Conservation (phyloP, 1,284 basidiomycete genomes). For the Apiotrichum akiyoshidainum region DNA sequence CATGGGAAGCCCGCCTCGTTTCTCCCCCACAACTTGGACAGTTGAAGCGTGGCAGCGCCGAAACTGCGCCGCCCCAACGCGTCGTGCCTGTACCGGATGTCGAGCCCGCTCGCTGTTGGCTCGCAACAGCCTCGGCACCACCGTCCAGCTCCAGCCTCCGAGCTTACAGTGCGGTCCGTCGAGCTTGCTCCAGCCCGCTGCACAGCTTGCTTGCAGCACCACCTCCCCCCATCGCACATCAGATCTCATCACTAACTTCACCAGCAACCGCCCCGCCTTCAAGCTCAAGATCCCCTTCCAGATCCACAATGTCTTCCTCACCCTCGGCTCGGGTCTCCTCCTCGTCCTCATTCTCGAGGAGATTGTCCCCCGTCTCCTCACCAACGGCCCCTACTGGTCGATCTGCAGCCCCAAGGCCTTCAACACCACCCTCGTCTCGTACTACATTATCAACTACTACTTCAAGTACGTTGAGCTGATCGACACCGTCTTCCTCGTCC, state of each 20-base stretch:
- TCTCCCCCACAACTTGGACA: too few species aligned
- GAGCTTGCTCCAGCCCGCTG: too few species aligned
- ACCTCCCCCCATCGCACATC: too few species aligned
- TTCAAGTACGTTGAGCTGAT: conserved; percentile 92
- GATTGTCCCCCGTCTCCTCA: conserved; percentile 71
- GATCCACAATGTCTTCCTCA: conserved; percentile 85
- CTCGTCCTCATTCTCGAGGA: conserved; percentile 87
- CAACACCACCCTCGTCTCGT: conserved; percentile 85
- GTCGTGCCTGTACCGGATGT: too few species aligned
- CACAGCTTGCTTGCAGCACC: too few species aligned
- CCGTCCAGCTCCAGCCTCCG: too few species aligned
- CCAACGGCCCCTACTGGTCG: conserved; percentile 67
- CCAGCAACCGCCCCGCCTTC: conserved; percentile 61
- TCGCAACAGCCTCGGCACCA: too few species aligned
- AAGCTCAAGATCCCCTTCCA: conserved; percentile 87
- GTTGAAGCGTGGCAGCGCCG: too few species aligned
- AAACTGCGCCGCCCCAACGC: too few species aligned
- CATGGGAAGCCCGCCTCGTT: too few species aligned
- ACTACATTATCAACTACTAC: conserved; percentile 98
- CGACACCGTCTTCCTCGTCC: conserved; percentile 94
- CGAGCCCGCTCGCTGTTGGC: too few species aligned
- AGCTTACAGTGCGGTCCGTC: too few species aligned
- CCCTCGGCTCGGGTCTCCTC: conserved; percentile 73
- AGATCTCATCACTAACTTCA: conserved; percentile 6
- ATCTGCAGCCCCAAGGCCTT: conserved; percentile 77